A percentile compares a stretch with the other conserved stretches of the same genome.
Conservation (phyloP, 2,329 filamentous ascomycete species). For the Fusarium neocosmosporiellum region DNA sequence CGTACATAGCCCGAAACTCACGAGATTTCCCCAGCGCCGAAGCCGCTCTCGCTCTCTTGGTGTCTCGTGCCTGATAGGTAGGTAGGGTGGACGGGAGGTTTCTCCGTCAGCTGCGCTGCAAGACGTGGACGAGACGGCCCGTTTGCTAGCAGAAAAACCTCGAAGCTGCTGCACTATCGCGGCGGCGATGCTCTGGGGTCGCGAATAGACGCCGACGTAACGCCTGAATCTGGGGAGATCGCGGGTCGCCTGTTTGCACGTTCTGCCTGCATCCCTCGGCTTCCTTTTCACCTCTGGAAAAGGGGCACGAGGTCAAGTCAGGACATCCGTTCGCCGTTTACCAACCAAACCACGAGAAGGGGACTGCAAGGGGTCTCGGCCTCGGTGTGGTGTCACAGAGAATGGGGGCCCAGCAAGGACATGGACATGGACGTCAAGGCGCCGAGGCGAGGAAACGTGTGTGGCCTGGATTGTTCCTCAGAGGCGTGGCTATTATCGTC, state of each 20-base stretch:
- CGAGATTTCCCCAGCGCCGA: slow-evolving; percentile 11
- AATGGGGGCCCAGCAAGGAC: slow-evolving; percentile 27
- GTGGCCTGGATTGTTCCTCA: slow-evolving; percentile 22
- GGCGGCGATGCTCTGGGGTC: not conserved
- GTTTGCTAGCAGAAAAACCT: slow-evolving; percentile 19
- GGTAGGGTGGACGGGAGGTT: slow-evolving; percentile 13
- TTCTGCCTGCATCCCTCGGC: not conserved
- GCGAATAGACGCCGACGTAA: slow-evolving; percentile 5
- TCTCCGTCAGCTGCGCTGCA: slow-evolving; percentile 13
- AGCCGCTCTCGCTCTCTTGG: not conserved
- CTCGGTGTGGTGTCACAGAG: slow-evolving; percentile 15
- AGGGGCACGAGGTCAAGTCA: slow-evolving; percentile 23
- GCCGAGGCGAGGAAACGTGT: slow-evolving; percentile 18
- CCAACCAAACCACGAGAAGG: not conserved
- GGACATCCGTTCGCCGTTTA: slow-evolving; percentile 6
- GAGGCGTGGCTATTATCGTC: slow-evolving; percentile 23
- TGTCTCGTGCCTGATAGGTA: not conserved
- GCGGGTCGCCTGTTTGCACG: not conserved
- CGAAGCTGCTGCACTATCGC: not conserved
- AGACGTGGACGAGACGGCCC: slow-evolving; percentile 29
- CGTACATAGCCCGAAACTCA: slow-evolving; percentile 9
- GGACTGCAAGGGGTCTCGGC: slow-evolving; percentile 5
- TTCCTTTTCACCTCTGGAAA: not conserved
- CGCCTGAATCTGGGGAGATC: slow-evolving; percentile 3
- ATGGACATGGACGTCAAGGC: slow-evolving; percentile 11